Base-by-base conservation (phyloP, 805 yeast species). In the Priceomyces melissophilus region DNA sequence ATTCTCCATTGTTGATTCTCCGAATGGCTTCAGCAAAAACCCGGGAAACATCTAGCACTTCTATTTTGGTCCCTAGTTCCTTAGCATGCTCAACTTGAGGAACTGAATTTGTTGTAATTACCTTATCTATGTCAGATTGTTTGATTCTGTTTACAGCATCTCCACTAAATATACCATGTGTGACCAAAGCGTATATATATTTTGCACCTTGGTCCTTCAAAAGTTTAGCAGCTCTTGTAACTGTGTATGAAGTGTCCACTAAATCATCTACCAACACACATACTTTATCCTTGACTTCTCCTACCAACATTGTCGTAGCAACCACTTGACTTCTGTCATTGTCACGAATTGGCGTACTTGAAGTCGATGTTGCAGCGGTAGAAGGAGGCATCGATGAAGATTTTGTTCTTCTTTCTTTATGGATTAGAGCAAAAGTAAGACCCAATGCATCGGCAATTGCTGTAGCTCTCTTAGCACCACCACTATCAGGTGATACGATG, bases 391-490 rank as follows among this genome's bases (percentile, higher is more conserved):
- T 52, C 30, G 53, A 57, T 11, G 71, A 58, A 5, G 63, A 61
- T 41, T 65, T 69, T 35, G 72, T 76, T 48, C 95, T 72, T 58
- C 96, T 74, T 59, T 93, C 99, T 64, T 93, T 93, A 65, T 93
- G 98, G 48, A 93, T 89, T 63, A 93, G 71, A 0, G 99, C 99
- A 69, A 93, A 90, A 17, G 89, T 78, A 69, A 93, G 77, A 13
- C 87, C 89, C 43, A 93, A 67, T 1, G 85, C 78, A 65, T 93
- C 99, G 1, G 99, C 99, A 45, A 93, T 77, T 1, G 91, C 84
- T 1, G 96, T 87, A 26, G 99, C 97, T 49, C 99, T 72, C 63
- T 93, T 93, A 37, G 99, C 99, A 47, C 99, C 99, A 57, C 99
- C 99, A 15, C 97, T 93, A 65, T 93, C 99, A 0, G 99, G 99